These are phyloP conservation scores for Aspergillus sp. DNA, from an alignment of 2,329 filamentous ascomycete species.

Conservation along the genomic window DNA sequence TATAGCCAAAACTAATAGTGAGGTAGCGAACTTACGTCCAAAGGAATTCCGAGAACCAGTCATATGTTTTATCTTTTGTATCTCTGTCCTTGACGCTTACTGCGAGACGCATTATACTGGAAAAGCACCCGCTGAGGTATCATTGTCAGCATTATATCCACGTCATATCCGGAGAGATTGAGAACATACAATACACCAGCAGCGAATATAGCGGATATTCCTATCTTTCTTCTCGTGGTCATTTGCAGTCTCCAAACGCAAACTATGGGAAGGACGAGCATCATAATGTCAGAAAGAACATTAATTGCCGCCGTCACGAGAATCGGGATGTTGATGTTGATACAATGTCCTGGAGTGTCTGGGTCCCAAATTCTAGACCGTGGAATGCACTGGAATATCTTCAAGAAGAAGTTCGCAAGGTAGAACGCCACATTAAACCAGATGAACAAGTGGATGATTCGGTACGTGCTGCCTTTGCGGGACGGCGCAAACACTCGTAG, in stretches of 20 bases:
- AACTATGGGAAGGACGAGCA: conserved; percentile 24
- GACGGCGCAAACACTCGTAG: conserved; percentile 25
- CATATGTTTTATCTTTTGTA: conserved; percentile 22
- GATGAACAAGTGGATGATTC: conserved; percentile 24
- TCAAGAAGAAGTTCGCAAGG: conserved; percentile 22
- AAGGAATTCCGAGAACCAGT: conserved; percentile 25
- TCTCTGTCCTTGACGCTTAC: conserved; percentile 19
- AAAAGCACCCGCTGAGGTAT: conserved; percentile 19
- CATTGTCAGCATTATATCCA: neutral
- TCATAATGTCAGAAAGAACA: conserved; percentile 23
- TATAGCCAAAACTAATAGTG: neutral
- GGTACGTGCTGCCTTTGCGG: conserved; percentile 16
- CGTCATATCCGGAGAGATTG: neutral
- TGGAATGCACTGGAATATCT: conserved; percentile 27
- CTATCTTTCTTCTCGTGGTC: conserved; percentile 18
- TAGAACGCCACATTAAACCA: conserved; percentile 28
- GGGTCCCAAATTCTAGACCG: conserved; percentile 24
- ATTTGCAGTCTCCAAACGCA: conserved; percentile 25
- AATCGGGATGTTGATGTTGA: conserved; percentile 24
- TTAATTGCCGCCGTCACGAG: conserved; percentile 23
- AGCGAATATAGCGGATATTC: conserved; percentile 23
- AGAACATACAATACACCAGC: conserved; percentile 22
- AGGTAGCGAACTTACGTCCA: conserved; percentile 24
- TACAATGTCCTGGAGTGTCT: conserved; percentile 19
- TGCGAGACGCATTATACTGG: conserved; percentile 25